These are phyloP conservation scores for Sugiyamaella neomexicana DNA, from an alignment of 1,139 yeast genomes.

Conservation along the genomic window DNA sequence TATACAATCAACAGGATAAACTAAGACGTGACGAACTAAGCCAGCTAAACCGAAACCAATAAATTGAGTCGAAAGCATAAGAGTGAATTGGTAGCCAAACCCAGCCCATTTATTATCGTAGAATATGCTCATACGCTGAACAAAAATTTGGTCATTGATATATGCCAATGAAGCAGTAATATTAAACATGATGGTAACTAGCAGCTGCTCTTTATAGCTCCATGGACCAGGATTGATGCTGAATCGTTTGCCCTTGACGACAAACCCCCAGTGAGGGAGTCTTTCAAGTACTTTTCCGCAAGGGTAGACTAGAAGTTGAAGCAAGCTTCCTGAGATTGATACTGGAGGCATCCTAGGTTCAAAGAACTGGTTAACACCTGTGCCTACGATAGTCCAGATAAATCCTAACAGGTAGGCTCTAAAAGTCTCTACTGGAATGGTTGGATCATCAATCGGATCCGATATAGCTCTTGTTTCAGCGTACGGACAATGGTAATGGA, in stretches of 20 bases:
- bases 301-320: conserved; percentile 44
- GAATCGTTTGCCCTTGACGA: conserved; percentile 41
- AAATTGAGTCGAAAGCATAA: conserved; percentile 55
- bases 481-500: conserved; percentile 47
- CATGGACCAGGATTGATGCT: conserved; percentile 61
- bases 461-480: conserved; percentile 48
- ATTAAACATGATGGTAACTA: conserved; percentile 51
- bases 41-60: conserved; percentile 55
- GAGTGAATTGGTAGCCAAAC: conserved; percentile 47
- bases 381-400: conserved; percentile 39
- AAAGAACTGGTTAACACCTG: conserved; percentile 54
- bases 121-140: conserved; percentile 31
- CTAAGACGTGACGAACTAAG: conserved; percentile 46
- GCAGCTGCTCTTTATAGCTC: conserved; percentile 68
- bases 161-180: conserved; percentile 24
- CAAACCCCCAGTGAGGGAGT: conserved; percentile 53
- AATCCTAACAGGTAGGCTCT: conserved; percentile 47
- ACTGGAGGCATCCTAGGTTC: conserved; percentile 51
- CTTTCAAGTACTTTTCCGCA: conserved; percentile 48
- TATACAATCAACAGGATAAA: conserved; percentile 38
- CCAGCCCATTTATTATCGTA: conserved; percentile 31
- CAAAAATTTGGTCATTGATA: conserved; percentile 35
- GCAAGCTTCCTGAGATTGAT: conserved; percentile 49
- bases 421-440: conserved; percentile 44
- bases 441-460: conserved; percentile 46